Evolutionary conservation across 2,329 filamentous ascomycete genomes (phyloP), one percentile per base, ranked within the genome.

Genomic region (Venturia pyrina): DNA sequence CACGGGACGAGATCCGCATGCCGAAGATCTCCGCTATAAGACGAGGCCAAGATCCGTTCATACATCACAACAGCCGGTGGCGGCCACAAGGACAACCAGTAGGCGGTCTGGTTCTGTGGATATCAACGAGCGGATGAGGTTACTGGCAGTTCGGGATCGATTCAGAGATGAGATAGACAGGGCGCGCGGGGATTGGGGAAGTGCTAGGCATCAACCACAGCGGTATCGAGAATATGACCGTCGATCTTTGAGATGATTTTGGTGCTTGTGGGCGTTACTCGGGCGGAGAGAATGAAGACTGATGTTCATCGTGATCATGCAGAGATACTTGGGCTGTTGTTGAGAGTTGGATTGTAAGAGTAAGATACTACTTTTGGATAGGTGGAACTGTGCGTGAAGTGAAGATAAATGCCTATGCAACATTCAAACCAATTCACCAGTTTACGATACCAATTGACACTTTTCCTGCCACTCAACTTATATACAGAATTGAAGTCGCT

Each of bases 131-230:
- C 48, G 63, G 15, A 65, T 65, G 63, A 48, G 50, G 63, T 43
- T 65, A 28, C 28, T 65, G 19, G 46, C 28, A 5, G 24, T 65
- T 11, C 48, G 63, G 2, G 63, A 65, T 53, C 48, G 63, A n/a
- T 65, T 65, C 21, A 40, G 63, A 57, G 63, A 65, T 19, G 63
- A 65, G 37, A n/a, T 65, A 15, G 63, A 65, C 17, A 65, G 53
- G 24, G 63, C 53, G n/a, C 32, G 53, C 10, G 15, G 44, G 28
- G 48, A 53, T 15, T 40, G 37, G 48, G 21, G 24, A 21, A n/a
- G n/a, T 10, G 48, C 40, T 28, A 46, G 62, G 34, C 46, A 43
- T 21, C 7, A 48, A 13, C 5, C 37, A n/a, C 48, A 40, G 17
- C 28, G 63, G 32, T 59, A 59, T 37, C 48, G 50, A 32, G 63